These are phyloP conservation scores for Alternaria sp. DNA, from an alignment of 2,329 filamentous ascomycete genomes.

Conservation along the genomic window DNA sequence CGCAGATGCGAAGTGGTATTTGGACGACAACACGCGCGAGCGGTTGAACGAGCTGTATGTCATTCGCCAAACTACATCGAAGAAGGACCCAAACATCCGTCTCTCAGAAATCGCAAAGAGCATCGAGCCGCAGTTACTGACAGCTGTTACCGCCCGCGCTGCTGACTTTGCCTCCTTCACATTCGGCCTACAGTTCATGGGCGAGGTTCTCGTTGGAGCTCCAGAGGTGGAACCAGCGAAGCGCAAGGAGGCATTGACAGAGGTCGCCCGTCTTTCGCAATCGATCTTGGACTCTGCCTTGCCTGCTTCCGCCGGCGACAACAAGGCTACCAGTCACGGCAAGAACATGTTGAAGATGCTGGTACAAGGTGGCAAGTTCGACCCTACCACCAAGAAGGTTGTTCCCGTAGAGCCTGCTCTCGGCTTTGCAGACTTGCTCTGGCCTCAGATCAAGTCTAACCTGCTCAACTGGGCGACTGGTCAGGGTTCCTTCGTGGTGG, in stretches of 20 bases:
- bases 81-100: constrained; percentile 82
- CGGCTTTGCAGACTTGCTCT: constrained; percentile 81
- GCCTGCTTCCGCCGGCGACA: constrained; percentile 34
- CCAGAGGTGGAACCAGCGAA: constrained; percentile 71
- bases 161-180: constrained; percentile 72
- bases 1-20: constrained; percentile 65
- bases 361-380: constrained; percentile 86
- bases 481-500: constrained; percentile 82
- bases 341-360: constrained; percentile 90
- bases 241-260: constrained; percentile 66
- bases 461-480: constrained; percentile 85
- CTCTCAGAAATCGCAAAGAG: constrained; percentile 77
- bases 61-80: constrained; percentile 83
- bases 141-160: constrained; percentile 72
- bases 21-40: constrained; percentile 67
- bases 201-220: constrained; percentile 79
- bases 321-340: constrained; percentile 64
- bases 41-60: constrained; percentile 78
- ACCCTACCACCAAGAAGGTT: constrained; percentile 72
- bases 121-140: constrained; percentile 76
- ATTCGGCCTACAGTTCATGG: constrained; percentile 86
- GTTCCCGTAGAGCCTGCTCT: constrained; percentile 76
- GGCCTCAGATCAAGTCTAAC: constrained; percentile 76
- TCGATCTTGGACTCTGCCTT: constrained; percentile 44
- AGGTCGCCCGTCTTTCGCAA: constrained; percentile 59